Evolutionary conservation across 2,329 filamentous ascomycete species (phyloP).

Genomic region (Metarhizium brunneum): DNA sequence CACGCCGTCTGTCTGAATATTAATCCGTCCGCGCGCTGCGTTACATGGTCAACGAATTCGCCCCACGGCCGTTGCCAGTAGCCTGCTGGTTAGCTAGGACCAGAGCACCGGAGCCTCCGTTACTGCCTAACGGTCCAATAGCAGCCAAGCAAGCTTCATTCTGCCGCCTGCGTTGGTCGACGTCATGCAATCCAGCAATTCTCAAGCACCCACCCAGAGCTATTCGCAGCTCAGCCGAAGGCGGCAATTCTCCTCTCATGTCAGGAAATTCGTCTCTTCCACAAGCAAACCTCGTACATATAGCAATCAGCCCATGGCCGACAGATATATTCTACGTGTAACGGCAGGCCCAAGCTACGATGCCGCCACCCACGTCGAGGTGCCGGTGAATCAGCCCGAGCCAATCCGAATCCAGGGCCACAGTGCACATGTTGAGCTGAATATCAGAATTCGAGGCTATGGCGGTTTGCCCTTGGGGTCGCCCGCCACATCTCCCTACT

Average conservation of each 20-base stretch:
- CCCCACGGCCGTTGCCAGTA: too few species aligned
- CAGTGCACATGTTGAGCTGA: slow-evolving; percentile 57
- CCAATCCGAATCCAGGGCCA: slow-evolving; percentile 54
- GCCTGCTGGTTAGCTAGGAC: too few species aligned
- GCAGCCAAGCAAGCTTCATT: background rate
- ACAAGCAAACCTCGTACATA: background rate
- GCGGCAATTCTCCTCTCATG: background rate
- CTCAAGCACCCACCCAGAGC: background rate
- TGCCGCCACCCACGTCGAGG: slow-evolving; percentile 56
- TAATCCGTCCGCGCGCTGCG: too few species aligned
- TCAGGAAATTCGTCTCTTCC: background rate
- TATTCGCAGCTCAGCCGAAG: background rate
- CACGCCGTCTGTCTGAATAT: too few species aligned
- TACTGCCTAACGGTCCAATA: too few species aligned
- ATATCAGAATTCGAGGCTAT: slow-evolving; percentile 62
- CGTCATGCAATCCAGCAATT: background rate
- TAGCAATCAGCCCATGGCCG: slow-evolving; percentile 36
- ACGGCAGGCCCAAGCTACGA: slow-evolving; percentile 76
- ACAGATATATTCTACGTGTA: slow-evolving; percentile 71
- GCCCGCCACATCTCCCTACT: slow-evolving; percentile 67
- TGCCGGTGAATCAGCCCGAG: slow-evolving; percentile 64
- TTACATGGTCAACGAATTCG: too few species aligned
- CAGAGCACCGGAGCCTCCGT: too few species aligned
- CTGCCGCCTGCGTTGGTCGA: background rate
- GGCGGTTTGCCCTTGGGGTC: slow-evolving; percentile 62